A percentile compares a stretch with the other conserved stretches of the same genome.
These are phyloP conservation scores for Podospora bellae-mahoneyi DNA, from an alignment of 495 filamentous ascomycete species.

Conservation along the genomic window DNA sequence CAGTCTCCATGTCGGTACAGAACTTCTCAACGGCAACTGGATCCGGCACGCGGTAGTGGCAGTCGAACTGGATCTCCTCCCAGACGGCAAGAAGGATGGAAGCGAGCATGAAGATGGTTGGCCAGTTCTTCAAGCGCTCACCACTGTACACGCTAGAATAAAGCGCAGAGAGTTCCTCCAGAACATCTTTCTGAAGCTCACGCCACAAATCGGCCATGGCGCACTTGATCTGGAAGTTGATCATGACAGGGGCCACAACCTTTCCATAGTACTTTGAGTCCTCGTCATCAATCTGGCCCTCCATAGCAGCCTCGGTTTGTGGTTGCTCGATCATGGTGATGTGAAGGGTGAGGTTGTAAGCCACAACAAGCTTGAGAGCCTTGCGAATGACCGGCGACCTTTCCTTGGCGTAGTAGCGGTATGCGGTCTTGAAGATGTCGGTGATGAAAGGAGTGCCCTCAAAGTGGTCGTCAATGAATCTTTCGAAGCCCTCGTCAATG, in stretches of 20 bases:
- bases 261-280: conserved; percentile 80
- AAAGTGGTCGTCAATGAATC: conserved; percentile 90
- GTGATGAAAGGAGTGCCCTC: conserved; percentile 90
- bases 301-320: conserved; percentile 70
- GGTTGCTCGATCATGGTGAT: conserved; percentile 88
- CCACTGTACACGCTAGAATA: conserved; percentile 93
- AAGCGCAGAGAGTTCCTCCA: conserved; percentile 83
- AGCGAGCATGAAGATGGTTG: conserved; percentile 92
- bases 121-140: conserved; percentile 94
- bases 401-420: conserved; percentile 81
- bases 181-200: conserved; percentile 86
- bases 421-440: conserved; percentile 89
- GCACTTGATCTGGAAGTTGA: conserved; percentile 97
- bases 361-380: conserved; percentile 83
- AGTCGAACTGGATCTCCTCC: conserved; percentile 98
- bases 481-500: conserved; percentile 82
- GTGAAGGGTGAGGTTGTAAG: conserved; percentile 88
- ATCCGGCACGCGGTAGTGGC: conserved; percentile 86
- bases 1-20: conserved; percentile 90
- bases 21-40: conserved; percentile 80
- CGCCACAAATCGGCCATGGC: conserved; percentile 95
- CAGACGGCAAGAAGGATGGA: conserved; percentile 86
- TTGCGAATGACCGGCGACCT: conserved; percentile 82
- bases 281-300: conserved; percentile 74
- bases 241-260: conserved; percentile 89